Evolutionary conservation across 2,329 filamentous ascomycete genomes (phyloP).

Genomic region (Zymoseptoria tritici): DNA sequence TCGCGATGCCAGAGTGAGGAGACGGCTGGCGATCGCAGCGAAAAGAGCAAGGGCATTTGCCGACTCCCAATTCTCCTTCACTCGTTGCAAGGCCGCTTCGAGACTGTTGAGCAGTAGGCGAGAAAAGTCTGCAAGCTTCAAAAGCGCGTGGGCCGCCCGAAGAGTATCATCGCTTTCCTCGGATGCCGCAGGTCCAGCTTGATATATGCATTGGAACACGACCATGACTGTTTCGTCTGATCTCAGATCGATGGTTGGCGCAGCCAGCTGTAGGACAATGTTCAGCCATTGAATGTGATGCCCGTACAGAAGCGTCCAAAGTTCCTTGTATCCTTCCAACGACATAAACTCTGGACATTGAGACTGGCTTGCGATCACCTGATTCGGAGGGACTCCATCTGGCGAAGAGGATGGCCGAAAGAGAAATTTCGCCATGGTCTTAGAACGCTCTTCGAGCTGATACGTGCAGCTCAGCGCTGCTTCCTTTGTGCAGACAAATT

Average conservation of each 20-base stretch:
- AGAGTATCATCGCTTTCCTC: constrained; percentile 17
- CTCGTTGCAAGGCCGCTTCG: constrained; percentile 5
- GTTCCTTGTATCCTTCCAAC: constrained; percentile 47
- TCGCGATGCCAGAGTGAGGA: constrained; percentile 11
- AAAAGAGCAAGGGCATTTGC: constrained; percentile 17
- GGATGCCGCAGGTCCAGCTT: constrained; percentile 48
- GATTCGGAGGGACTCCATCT: constrained; percentile 16
- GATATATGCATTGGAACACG: constrained; percentile 46
- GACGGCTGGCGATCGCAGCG: constrained; percentile 12
- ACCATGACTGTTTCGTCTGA: constrained; percentile 44
- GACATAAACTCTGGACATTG: constrained; percentile 42
- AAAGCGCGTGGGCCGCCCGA: constrained; percentile 43
- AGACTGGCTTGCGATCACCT: constrained; percentile 40
- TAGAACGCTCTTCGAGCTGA: neutral
- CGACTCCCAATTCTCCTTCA: constrained; percentile 23
- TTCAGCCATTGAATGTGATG: constrained; percentile 41
- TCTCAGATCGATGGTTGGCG: constrained; percentile 54
- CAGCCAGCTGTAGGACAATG: constrained; percentile 45
- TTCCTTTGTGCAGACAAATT: neutral
- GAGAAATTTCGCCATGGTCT: constrained; percentile 1
- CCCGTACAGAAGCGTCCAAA: constrained; percentile 43
- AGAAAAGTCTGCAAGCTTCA: constrained; percentile 35
- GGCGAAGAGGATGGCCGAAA: neutral
- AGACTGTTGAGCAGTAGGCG: constrained; percentile 7
- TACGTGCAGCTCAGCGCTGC: neutral